These are phyloP conservation scores for Trichoderma koningii DNA, from an alignment of 2,329 filamentous ascomycete genomes.

Conservation along the genomic window DNA sequence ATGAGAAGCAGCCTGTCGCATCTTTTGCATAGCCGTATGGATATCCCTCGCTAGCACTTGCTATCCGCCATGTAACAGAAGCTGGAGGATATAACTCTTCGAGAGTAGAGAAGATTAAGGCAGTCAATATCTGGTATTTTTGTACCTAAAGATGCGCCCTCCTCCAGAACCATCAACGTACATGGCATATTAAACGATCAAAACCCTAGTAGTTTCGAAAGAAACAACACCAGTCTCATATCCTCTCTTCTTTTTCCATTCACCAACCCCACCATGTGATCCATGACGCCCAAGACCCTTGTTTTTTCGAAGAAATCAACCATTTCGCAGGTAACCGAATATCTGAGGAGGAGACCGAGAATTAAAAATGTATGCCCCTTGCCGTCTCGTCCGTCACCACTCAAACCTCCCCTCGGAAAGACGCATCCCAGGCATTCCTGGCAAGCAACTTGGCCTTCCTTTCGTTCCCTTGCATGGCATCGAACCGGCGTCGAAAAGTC, in stretches of 20 bases:
- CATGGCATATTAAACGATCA: no score
- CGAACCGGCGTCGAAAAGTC: conserved; percentile 6
- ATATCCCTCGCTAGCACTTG: no score
- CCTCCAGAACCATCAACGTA: no score
- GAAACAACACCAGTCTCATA: not conserved
- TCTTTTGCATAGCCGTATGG: no score
- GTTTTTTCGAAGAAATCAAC: not conserved
- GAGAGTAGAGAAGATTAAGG: no score
- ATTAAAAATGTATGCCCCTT: not conserved
- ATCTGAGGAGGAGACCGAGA: no score
- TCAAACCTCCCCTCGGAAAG: not conserved
- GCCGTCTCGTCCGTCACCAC: not conserved
- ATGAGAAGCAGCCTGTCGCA: not conserved
- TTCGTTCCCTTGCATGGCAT: conserved; percentile 11
- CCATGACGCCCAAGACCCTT: conserved; percentile 8
- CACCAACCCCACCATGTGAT: not conserved
- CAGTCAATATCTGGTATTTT: no score
- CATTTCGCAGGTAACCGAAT: no score
- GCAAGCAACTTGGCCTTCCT: conserved; percentile 25
- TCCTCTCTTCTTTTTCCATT: not conserved
- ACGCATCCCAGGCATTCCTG: conserved; percentile 8
- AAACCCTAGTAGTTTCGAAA: no score
- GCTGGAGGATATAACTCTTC: no score
- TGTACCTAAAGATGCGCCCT: no score
- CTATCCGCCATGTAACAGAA: no score